Conservation (phyloP, 2,329 filamentous ascomycete genomes). For the Fusarium concolor region DNA sequence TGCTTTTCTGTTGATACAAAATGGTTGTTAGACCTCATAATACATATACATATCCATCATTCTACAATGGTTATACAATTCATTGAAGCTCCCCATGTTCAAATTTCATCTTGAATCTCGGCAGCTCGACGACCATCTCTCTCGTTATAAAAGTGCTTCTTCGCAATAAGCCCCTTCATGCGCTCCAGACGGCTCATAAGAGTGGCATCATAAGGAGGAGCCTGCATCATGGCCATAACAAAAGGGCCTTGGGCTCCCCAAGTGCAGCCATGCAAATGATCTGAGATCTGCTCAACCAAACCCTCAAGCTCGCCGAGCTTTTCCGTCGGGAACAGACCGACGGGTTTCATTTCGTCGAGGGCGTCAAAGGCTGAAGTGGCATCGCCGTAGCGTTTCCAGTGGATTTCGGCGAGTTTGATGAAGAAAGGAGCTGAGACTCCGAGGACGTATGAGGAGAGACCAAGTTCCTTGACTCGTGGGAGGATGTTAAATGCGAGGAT, state of each 20-base stretch:
- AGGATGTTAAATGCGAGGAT: slow-evolving; percentile 70
- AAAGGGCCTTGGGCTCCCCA: slow-evolving; percentile 54
- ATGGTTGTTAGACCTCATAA: background rate
- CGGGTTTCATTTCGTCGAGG: slow-evolving; percentile 73
- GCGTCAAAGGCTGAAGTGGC: slow-evolving; percentile 64
- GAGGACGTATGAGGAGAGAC: slow-evolving; percentile 76
- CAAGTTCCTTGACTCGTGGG: slow-evolving; percentile 74
- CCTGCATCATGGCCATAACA: slow-evolving; percentile 55
- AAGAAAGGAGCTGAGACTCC: slow-evolving; percentile 78
- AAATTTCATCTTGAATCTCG: background rate
- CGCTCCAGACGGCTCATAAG: slow-evolving; percentile 42
- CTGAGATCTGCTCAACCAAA: slow-evolving; percentile 48
- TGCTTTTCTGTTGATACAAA: background rate
- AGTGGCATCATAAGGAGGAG: slow-evolving; percentile 50
- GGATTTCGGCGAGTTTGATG: slow-evolving; percentile 71
- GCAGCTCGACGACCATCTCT: background rate
- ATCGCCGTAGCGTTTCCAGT: slow-evolving; percentile 72
- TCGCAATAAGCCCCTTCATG: slow-evolving; percentile 7
- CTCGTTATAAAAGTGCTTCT: slow-evolving; percentile 7
- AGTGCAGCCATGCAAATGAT: slow-evolving; percentile 51
- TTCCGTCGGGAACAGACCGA: slow-evolving; percentile 68
- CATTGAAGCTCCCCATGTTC: background rate
- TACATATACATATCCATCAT: slow-evolving; percentile 11
- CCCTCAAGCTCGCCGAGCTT: slow-evolving; percentile 32
- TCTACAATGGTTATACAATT: background rate